phyloP scores from a whole-genome alignment of 1,139 yeast species.

The Petasospora fabianii region DNA sequence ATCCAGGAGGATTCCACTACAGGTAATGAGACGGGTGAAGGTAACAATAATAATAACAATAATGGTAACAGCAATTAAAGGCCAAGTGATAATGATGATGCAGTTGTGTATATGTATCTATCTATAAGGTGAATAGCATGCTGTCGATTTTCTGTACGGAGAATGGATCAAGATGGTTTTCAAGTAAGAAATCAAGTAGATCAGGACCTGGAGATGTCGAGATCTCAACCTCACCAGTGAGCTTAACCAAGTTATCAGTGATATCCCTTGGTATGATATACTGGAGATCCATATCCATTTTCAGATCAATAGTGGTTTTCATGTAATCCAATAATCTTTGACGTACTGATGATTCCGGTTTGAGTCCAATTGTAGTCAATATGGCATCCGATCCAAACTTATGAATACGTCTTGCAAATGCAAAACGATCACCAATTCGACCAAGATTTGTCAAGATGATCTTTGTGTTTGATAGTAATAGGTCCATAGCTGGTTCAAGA shows the following conservation, averaged over 20 bases:
- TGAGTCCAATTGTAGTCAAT: slow-evolving; percentile 4
- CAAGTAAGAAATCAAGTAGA: slow-evolving; percentile 4
- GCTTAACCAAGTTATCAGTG: slow-evolving; percentile 1
- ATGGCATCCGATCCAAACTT: slow-evolving; percentile 7
- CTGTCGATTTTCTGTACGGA: slow-evolving; percentile 11
- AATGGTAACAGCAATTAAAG: slow-evolving; percentile 9
- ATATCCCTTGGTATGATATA: slow-evolving; percentile 10
- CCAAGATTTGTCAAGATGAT: slow-evolving; percentile 10
- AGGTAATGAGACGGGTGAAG: slow-evolving; percentile 1
- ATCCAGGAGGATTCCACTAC: slow-evolving; percentile 12
- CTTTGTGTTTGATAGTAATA: slow-evolving; percentile 6
- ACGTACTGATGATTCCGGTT: slow-evolving; percentile 3
- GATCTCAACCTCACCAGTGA: slow-evolving; percentile 7
- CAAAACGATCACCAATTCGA: slow-evolving; percentile 4
- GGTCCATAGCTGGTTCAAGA: neutral
- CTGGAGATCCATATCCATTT: slow-evolving; percentile 4
- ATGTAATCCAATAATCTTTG: slow-evolving; percentile 2
- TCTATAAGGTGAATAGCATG: slow-evolving; percentile 1
- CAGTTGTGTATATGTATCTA: neutral
- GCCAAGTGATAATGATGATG: neutral
- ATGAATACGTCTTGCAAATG: slow-evolving; percentile 6
- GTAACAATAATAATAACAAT: neutral
- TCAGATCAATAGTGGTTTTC: neutral
- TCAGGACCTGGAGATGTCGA: neutral
- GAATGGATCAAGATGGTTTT: slow-evolving; percentile 10